phyloP scores from a whole-genome alignment of 2,329 filamentous ascomycete genomes.

The Stenocarpella maydis region DNA sequence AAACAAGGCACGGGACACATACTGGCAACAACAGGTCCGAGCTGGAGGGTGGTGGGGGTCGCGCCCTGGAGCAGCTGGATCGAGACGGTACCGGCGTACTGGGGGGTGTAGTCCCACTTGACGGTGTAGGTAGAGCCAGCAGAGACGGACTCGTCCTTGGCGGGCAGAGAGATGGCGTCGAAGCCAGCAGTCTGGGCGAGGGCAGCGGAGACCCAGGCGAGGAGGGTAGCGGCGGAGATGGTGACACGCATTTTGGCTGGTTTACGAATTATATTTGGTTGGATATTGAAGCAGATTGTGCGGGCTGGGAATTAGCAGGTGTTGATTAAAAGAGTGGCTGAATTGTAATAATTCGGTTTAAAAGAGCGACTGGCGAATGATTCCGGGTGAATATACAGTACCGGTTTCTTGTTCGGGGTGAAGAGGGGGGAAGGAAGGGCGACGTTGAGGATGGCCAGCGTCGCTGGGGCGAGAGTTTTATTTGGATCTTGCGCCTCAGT shows the following conservation, averaged over 20 bases:
- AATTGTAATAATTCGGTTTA: slow-evolving; percentile 4
- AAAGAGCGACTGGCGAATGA: slow-evolving; percentile 16
- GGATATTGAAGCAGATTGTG: slow-evolving; percentile 2
- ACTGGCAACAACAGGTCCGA: slow-evolving; percentile 57
- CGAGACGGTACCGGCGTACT: slow-evolving; percentile 54
- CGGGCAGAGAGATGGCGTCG: slow-evolving; percentile 60
- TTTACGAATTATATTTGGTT: slow-evolving; percentile 8
- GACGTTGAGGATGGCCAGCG: slow-evolving; percentile 11
- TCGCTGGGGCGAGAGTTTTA: slow-evolving; percentile 32
- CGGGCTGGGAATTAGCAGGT: neutral
- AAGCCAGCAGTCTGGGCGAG: slow-evolving; percentile 65
- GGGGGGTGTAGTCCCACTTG: slow-evolving; percentile 56
- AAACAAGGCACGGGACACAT: slow-evolving; percentile 44
- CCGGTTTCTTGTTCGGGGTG: slow-evolving; percentile 11
- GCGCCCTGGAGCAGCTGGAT: slow-evolving; percentile 65
- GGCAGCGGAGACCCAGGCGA: slow-evolving; percentile 61
- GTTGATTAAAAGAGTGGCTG: slow-evolving; percentile 29
- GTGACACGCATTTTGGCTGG: slow-evolving; percentile 68
- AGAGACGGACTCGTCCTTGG: slow-evolving; percentile 51
- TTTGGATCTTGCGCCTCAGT: slow-evolving; percentile 23
- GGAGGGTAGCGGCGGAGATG: slow-evolving; percentile 54
- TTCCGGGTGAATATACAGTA: neutral
- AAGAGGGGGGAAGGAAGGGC: neutral
- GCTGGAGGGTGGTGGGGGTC: slow-evolving; percentile 51
- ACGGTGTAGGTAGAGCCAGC: slow-evolving; percentile 61